phyloP scores from a whole-genome alignment of 2,329 filamentous ascomycete species.

The Ophiostoma sp. region DNA sequence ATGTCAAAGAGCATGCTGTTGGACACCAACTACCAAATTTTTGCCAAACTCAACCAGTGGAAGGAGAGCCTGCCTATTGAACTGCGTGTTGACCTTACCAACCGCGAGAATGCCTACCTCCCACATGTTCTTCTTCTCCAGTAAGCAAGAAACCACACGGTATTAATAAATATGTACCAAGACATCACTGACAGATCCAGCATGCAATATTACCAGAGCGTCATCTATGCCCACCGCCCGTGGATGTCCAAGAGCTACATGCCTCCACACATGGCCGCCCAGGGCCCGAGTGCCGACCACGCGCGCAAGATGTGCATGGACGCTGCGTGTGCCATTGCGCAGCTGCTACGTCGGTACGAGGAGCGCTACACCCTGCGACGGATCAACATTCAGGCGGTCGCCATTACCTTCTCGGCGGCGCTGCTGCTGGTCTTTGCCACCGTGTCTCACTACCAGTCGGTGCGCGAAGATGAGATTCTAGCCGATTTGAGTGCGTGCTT shows the following conservation, averaged over 20 bases:
- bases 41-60: constrained; percentile 6
- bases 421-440: constrained; percentile 39
- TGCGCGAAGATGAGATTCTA: neutral
- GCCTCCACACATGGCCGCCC: constrained; percentile 7
- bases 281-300: constrained; percentile 14
- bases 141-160: constrained; percentile 32
- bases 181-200: constrained; percentile 12
- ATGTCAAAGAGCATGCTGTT: neutral
- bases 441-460: constrained; percentile 23
- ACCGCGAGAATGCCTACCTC: constrained; percentile 37
- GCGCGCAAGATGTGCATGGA: constrained; percentile 46
- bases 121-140: constrained; percentile 46
- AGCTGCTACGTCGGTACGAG: constrained; percentile 44
- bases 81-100: constrained; percentile 39
- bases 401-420: constrained; percentile 47
- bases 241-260: constrained; percentile 39
- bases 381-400: constrained; percentile 46
- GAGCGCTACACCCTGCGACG: constrained; percentile 44
- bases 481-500: constrained; percentile 17
- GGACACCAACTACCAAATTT: neutral
- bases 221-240: constrained; percentile 36
- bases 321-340: constrained; percentile 43
- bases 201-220: constrained; percentile 30
- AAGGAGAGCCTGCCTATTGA: constrained; percentile 36
- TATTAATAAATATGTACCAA: too few relatives aligned